Evolutionary conservation across 345 rosid species (phyloP).

Genomic region (Populus davidiana): DNA sequence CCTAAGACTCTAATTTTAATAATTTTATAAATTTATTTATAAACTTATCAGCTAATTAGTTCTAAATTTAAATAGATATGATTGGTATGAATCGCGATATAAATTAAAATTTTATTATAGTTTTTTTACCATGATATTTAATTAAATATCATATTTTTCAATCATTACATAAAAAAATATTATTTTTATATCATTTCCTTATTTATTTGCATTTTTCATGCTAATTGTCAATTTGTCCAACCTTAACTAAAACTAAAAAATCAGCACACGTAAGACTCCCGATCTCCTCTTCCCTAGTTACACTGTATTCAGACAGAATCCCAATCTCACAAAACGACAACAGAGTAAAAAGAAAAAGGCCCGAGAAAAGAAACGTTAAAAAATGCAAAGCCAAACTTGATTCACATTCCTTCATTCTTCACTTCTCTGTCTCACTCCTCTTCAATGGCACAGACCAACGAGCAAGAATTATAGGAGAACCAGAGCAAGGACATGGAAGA

Average conservation of each 20-base stretch:
- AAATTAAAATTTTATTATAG: too few species aligned
- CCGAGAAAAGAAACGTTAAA: background rate
- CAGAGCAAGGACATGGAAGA: background rate
- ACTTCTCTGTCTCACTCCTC: background rate
- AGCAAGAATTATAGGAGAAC: background rate
- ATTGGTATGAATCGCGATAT: too few species aligned
- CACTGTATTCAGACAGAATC: background rate
- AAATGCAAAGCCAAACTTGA: background rate
- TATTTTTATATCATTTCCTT: too few species aligned
- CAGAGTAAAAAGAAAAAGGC: background rate
- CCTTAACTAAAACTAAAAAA: background rate
- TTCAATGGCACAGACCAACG: conserved; percentile 1
- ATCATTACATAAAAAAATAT: too few species aligned
- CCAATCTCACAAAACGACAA: background rate
- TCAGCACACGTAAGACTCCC: background rate
- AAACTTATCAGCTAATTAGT: too few species aligned
- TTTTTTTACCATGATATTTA: too few species aligned
- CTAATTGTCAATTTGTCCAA: too few species aligned
- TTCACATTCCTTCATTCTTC: background rate
- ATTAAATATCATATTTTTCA: too few species aligned
- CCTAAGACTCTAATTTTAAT: too few species aligned
- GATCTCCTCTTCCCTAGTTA: background rate
- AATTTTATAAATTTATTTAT: too few species aligned
- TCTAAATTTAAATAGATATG: too few species aligned
- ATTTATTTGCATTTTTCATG: too few species aligned